phyloP scores from a whole-genome alignment of 2,329 filamentous ascomycete genomes.

The Tolypocladium pustulatum region DNA sequence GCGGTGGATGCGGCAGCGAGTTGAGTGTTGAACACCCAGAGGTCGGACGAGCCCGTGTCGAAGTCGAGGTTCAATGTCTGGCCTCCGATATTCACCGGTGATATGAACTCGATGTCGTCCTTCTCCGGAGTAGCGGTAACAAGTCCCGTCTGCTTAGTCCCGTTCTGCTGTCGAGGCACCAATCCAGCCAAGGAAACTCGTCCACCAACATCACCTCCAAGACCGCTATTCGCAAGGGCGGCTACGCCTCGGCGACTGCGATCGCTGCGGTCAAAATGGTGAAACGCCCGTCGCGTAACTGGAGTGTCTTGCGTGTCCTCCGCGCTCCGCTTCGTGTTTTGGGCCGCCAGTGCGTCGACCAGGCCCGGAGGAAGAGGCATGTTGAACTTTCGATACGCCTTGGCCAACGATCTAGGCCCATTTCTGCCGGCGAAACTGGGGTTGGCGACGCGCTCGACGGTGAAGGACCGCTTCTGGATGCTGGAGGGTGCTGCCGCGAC shows the following conservation, averaged over 20 bases:
- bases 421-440: constrained; percentile 41
- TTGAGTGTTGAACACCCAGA: constrained; percentile 62
- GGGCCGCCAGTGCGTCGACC: constrained; percentile 23
- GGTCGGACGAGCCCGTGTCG: constrained; percentile 65
- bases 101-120: constrained; percentile 56
- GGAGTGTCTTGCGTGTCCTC: background rate
- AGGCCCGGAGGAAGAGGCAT: constrained; percentile 36
- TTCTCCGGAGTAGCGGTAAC: constrained; percentile 52
- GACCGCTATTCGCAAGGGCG: background rate
- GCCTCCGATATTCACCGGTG: constrained; percentile 58
- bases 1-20: constrained; percentile 32
- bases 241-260: background rate
- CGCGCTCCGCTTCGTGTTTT: constrained; percentile 4
- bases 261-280: background rate
- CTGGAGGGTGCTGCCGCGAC: constrained; percentile 32
- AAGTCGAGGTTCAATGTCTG: constrained; percentile 61
- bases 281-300: background rate
- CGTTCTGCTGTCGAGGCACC: background rate
- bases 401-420: constrained; percentile 51
- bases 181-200: background rate
- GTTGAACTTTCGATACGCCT: constrained; percentile 59
- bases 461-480: constrained; percentile 48
- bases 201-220: background rate
- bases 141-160: constrained; percentile 28
- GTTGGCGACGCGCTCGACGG: constrained; percentile 47